Percentiles rank a stretch among this genome's conserved stretches.
Evolutionary conservation across 1,284 basidiomycete genomes (phyloP).

Genomic region (Apiotrichum brassicae): DNA sequence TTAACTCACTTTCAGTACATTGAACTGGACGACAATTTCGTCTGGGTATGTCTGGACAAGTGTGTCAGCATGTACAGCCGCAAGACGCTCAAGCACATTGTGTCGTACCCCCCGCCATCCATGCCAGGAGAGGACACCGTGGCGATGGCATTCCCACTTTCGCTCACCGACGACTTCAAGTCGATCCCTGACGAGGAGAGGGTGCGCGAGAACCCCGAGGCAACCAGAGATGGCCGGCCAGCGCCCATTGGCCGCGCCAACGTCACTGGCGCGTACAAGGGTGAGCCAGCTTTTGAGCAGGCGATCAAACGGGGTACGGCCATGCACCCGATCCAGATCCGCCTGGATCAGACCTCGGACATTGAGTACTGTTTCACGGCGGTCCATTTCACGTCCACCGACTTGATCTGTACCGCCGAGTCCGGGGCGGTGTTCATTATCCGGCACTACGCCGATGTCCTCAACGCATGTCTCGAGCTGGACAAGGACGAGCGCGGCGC

Average conservation of each 20-base stretch:
- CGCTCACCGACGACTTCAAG: constrained; percentile 14
- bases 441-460: constrained; percentile 24
- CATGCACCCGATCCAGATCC: constrained; percentile 2
- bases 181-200: constrained; percentile 10
- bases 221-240: constrained; percentile 1
- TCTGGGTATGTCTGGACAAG: constrained; percentile 31
- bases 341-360: constrained; percentile 3
- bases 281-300: constrained; percentile 1
- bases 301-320: constrained; percentile 6
- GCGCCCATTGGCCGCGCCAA: constrained; percentile 7
- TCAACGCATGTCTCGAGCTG: constrained; percentile 6
- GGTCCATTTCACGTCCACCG: constrained; percentile 31
- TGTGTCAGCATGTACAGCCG: constrained; percentile 33
- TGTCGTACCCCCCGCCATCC: constrained; percentile 20
- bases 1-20: constrained; percentile 34
- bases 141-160: constrained; percentile 5
- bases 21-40: constrained; percentile 41
- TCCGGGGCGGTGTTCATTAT: constrained; percentile 25
- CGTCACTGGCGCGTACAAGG: background rate
- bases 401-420: constrained; percentile 28
- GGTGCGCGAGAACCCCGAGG: background rate
- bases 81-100: constrained; percentile 12
- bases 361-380: constrained; percentile 21
- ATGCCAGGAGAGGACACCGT: background rate
- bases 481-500: constrained; percentile 8